These are phyloP conservation scores for Inonotus hispidus DNA, from an alignment of 1,284 basidiomycete genomes.

Conservation along the genomic window DNA sequence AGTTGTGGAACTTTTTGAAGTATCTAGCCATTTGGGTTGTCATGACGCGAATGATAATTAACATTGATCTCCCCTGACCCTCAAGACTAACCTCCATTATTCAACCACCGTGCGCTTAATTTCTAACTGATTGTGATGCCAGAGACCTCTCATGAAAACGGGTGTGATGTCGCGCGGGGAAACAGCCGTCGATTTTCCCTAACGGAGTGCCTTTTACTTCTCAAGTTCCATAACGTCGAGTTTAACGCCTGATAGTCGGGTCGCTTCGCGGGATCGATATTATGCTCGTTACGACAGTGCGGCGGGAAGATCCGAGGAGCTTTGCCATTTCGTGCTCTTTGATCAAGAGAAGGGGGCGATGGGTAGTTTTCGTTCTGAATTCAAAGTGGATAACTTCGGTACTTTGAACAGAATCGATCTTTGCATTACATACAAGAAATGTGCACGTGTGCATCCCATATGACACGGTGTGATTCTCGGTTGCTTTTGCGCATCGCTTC, in stretches of 20 bases:
- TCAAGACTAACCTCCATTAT: neutral
- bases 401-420: neutral
- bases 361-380: neutral
- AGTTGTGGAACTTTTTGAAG: neutral
- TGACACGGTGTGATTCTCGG: neutral
- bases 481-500: too few species aligned
- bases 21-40: neutral
- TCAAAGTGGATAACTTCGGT: neutral
- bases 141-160: neutral
- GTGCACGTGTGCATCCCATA: neutral
- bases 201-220: neutral
- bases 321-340: neutral
- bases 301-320: neutral
- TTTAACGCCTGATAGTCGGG: neutral
- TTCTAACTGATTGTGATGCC: neutral
- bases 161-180: constrained; percentile 7
- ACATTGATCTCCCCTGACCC: neutral
- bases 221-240: neutral
- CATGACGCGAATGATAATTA: neutral
- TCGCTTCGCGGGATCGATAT: neutral
- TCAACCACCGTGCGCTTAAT: neutral
- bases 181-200: neutral
- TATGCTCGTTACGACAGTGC: neutral
- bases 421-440: neutral
- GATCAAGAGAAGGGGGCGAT: neutral